These are phyloP conservation scores for Lipomyces kockii DNA, from an alignment of 805 yeast genomes.

Conservation along the genomic window DNA sequence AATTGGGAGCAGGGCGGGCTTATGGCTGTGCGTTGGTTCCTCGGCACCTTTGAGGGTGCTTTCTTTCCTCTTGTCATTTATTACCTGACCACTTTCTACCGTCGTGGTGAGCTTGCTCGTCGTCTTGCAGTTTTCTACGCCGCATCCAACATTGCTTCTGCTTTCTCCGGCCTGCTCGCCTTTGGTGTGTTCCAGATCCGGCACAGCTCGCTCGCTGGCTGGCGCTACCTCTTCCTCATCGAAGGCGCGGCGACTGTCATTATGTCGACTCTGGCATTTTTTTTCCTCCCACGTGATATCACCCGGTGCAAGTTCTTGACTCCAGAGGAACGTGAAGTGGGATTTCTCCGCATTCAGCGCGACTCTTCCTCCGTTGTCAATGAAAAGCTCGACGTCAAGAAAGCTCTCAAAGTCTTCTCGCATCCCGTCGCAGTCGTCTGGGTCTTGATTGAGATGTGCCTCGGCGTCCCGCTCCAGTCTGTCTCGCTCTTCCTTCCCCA, in stretches of 20 bases:
- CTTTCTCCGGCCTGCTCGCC: constrained; percentile 56
- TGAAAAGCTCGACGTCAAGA: constrained; percentile 47
- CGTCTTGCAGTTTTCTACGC: constrained; percentile 52
- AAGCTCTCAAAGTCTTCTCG: constrained; percentile 45
- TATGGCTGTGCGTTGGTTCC: constrained; percentile 52
- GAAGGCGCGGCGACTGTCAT: constrained; percentile 62
- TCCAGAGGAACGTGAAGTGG: constrained; percentile 59
- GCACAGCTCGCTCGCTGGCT: constrained; percentile 49
- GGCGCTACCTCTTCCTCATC: constrained; percentile 65
- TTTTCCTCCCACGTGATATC: constrained; percentile 59
- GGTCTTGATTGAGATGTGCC: constrained; percentile 18
- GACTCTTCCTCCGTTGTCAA: constrained; percentile 60
- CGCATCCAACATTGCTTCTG: constrained; percentile 58
- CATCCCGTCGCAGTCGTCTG: constrained; percentile 15
- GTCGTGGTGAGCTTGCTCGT: constrained; percentile 53
- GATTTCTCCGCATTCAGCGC: constrained; percentile 61
- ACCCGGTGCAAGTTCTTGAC: constrained; percentile 58
- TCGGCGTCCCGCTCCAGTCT: constrained; percentile 23
- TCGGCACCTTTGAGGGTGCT: constrained; percentile 58
- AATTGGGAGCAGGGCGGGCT: constrained; percentile 35
- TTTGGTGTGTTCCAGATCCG: constrained; percentile 45
- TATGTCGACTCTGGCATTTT: constrained; percentile 55
- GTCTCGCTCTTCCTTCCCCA: constrained; percentile 47
- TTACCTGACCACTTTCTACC: constrained; percentile 53
- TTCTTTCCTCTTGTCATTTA: constrained; percentile 54